These are phyloP conservation scores for Trichophyton rubrum DNA, from an alignment of 2,329 filamentous ascomycete genomes.

Conservation along the genomic window DNA sequence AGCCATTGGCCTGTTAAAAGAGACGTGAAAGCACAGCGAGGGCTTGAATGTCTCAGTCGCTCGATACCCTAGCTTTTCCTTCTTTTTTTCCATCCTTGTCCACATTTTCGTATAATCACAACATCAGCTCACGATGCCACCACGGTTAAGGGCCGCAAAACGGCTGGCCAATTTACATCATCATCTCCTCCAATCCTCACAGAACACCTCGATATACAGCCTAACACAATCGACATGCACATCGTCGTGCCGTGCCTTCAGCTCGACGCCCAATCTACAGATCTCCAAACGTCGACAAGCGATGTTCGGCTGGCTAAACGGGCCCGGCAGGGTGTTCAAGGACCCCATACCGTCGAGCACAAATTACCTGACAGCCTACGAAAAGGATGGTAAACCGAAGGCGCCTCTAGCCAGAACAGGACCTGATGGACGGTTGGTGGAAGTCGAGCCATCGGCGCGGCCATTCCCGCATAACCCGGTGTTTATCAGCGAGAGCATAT, in stretches of 20 bases:
- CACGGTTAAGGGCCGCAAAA: constrained; percentile 26
- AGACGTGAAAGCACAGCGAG: background rate
- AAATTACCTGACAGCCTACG: constrained; percentile 45
- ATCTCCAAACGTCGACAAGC: constrained; percentile 32
- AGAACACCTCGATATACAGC: constrained; percentile 18
- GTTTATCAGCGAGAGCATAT: constrained; percentile 59
- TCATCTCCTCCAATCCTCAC: constrained; percentile 15
- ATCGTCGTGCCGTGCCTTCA: constrained; percentile 13
- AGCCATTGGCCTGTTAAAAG: background rate
- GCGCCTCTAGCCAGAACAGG: too few relatives aligned
- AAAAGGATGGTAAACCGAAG: constrained; percentile 17
- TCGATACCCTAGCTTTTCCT: background rate
- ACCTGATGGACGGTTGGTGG: too few relatives aligned
- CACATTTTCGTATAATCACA: background rate
- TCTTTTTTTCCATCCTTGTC: background rate
- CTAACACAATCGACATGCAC: constrained; percentile 9
- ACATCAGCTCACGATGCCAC: constrained; percentile 23
- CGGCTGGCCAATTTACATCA: constrained; percentile 19
- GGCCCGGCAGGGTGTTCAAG: constrained; percentile 39
- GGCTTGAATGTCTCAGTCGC: background rate
- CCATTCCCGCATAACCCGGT: constrained; percentile 64
- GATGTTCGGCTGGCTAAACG: constrained; percentile 40
- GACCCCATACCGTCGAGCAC: constrained; percentile 39
- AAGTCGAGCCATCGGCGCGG: constrained; percentile 17
- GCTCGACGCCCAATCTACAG: background rate